Evolutionary conservation across 2,329 filamentous ascomycete species (phyloP), one percentile per base, ranked within the genome.

Genomic region (Exophiala xenobiotica): DNA sequence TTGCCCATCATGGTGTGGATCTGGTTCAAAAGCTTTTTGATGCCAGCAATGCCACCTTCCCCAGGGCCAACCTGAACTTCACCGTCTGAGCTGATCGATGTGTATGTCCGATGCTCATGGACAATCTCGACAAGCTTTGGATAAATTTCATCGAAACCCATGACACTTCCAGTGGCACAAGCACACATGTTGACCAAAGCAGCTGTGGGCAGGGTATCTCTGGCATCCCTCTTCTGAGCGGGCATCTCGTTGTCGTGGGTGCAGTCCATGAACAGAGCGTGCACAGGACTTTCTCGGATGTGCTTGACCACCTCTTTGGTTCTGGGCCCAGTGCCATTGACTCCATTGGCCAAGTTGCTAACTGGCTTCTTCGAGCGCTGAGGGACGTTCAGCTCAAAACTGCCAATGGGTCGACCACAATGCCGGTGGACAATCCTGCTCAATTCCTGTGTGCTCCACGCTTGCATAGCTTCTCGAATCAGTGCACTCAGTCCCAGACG

Each of bases 221-320:
- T 83, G 45, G 91, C 91, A 67, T 96, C 91, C 33, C 95, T 82
- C 70, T 96, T 96, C 70, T 99, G 92, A 1, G 92, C 89, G 0
- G 93, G 93, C 2, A 90, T 87, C 72, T 99, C 92, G 63, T 99
- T 99, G 72, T 99, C 93, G 68, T 99, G 93, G 0, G 95, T 99
- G 70, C 95, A 99, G 68, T 99, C 95, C 90, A 97, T 97, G 71
- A 99, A 96, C 1, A 99, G 75, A 1, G 92, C 93, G 60, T 96
- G 91, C 0, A 97, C 87, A 3, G 91, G 89, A 3, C 84, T 88
- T n/a, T 87, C 85, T 60, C 89, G 88, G 69, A 99, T 91, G 56
- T 80, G 86, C 59, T 86, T 87, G 59, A 96, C 78, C 14, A 88
- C 80, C 62, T 92, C 86, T 63, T 64, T 64, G 63, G 64, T 27